These are phyloP conservation scores for Babesia divergens DNA, from an alignment of 169 alveolate genomes.

Conservation along the genomic window DNA sequence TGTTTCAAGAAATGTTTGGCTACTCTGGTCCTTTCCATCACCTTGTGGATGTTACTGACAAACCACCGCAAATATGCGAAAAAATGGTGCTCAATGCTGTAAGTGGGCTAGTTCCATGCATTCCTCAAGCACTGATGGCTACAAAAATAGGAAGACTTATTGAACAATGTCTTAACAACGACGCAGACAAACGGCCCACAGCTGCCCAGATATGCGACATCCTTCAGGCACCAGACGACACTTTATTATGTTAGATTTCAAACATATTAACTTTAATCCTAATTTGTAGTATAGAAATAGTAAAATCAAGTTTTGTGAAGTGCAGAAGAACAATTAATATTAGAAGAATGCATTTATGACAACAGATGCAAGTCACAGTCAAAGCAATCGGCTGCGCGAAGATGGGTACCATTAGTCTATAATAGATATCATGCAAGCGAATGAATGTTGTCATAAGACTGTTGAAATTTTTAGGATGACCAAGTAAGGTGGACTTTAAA, in stretches of 20 bases:
- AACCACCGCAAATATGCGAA: slow-evolving; percentile 70
- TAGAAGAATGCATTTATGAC: too few species aligned
- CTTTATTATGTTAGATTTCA: slow-evolving; percentile 37
- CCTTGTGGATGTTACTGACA: slow-evolving; percentile 71
- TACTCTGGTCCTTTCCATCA: slow-evolving; percentile 78
- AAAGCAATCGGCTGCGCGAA: too few species aligned
- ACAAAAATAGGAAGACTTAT: slow-evolving; percentile 76
- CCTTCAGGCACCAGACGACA: slow-evolving; percentile 68
- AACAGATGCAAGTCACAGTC: too few species aligned
- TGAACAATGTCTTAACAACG: slow-evolving; percentile 68
- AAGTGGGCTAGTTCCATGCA: slow-evolving; percentile 67
- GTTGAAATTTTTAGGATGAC: too few species aligned
- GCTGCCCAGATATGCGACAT: slow-evolving; percentile 73
- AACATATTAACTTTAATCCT: too few species aligned
- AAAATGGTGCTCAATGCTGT: slow-evolving; percentile 72
- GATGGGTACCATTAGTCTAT: too few species aligned
- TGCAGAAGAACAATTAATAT: too few species aligned
- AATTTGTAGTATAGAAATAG: too few species aligned
- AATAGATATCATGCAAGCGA: too few species aligned
- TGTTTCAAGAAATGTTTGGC: slow-evolving; percentile 81
- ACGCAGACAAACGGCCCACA: slow-evolving; percentile 77
- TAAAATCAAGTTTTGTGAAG: too few species aligned
- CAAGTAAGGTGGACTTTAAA: too few species aligned
- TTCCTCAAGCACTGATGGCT: slow-evolving; percentile 59
- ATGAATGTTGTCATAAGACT: too few species aligned